Base-by-base conservation (phyloP, 2,329 filamentous ascomycete genomes). In the Gremmenia infestans region DNA sequence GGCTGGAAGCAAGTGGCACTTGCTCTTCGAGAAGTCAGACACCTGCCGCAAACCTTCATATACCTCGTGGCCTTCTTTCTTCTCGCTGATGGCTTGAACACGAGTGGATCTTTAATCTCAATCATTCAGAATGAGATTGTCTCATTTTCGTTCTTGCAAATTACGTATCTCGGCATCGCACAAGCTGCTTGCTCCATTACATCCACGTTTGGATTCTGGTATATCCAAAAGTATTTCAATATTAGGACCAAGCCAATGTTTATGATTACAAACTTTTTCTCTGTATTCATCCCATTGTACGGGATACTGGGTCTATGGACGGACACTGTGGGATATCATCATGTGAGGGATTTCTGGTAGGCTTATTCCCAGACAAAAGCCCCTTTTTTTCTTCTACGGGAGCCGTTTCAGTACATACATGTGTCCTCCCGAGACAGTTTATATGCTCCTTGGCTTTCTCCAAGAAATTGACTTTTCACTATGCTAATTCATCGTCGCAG, bases 21-120 rank as follows among this genome's bases (percentile, higher is more conserved):
- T 12, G 71, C 72, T 0, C 53, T 73, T 17, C 62, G 65, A 39
- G 72, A 75, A 59, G 66, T 74, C 17, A 63, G 67, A 5, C 64
- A 71, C 23, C 63, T 75, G 3, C 72, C 73, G 2, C 73, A 74
- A 52, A 74, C 71, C 3, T 73, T 73, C 48, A 61, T 71, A 2
- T 75, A 74, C 53, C 73, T 74, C 23, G 36, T 74, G 4, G 72
- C 72, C 15, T 75, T 73, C 49, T 75, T 75, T 46, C 60, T 75
- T 35, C 67, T 75, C 7, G 72, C 73, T 1, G 73, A 75, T 56
- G 72, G 72, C 0, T 63, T 75, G 0, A 73, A 73, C 49, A 75
- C 72, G 12, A 74, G 72, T 1, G 70, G 71, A 64, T 61, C 52
- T 1, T 63, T 75, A 4, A 66, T 74, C 11, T 68, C 60, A 8